Base-by-base conservation (phyloP, 2,329 filamentous ascomycete genomes). In the Botryotinia narcissicola region DNA sequence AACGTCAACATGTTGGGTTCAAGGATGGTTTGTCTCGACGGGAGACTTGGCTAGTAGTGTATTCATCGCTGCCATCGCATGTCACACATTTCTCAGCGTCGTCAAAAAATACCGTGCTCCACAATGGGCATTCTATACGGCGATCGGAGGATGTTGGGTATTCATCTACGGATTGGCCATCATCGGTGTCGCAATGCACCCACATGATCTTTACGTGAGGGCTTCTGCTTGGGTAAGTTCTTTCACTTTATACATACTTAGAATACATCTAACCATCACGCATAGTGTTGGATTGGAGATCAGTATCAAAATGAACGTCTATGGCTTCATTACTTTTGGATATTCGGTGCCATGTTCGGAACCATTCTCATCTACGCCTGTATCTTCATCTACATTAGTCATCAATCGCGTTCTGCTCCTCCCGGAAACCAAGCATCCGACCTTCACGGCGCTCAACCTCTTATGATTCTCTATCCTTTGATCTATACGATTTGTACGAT, bases 401-500 rank as follows among this genome's bases (percentile, higher is more conserved):
- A 63, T 64, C 59, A 63, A 64, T 57, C 61, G n/a, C 61, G n/a
- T 44, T 48, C 20, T 37, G 25, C 60, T 46, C n/a, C 61, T 37
- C 16, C 51, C 14, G 35, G 46, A 42, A 40, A n/a, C 18, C 5
- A 67, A 25, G 59, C 68, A 4, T 42, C 73, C 5, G 54, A 46
- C 18, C 29, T 72, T 14, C 76, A 78, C 51, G 74, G 76, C 35
- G 76, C 79, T 22, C 78, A 78, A 16, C 78, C 78, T 8, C 89
- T 92, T 75, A 88, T 88, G 86, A 83, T 92, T 44, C 84, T 91
- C 12, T 93, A 93, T 74, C 91, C 91, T 0, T 78, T 91, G 76
- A 90, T 92, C 75, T 93, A 93, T 79, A 85, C 92, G 10, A 77
- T 91, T n/a, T 91, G 91, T 79, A 93, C 91, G 0, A 84, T 90